Base-by-base conservation (phyloP, 2,329 filamentous ascomycete species). In the Cladosporium sphaerospermum region DNA sequence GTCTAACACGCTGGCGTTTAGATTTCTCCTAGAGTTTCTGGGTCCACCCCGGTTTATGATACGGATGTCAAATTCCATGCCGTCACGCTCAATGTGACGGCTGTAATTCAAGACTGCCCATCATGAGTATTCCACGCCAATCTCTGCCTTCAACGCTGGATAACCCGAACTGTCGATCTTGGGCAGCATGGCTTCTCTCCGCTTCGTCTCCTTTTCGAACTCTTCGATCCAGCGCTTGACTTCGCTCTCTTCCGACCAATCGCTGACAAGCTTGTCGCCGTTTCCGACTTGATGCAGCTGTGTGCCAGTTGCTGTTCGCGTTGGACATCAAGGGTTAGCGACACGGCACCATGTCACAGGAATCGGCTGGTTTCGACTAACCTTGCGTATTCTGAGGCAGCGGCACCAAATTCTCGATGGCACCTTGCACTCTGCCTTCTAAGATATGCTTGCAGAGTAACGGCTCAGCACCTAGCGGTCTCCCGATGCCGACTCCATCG, bases 231-330 rank as follows among this genome's bases (percentile, higher is more conserved):
- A 67, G 28, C 63, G 53, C 54, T 61, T 49, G n/a, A 67, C 63
- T 48, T 67, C 65, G 13, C 42, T 54, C 52, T 64, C 57, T 28
- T 64, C 62, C 45, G 63, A 65, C 59, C 59, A 67, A 53, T 67
- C 65, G 46, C 63, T 66, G 8, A 64, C 56, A 33, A 60, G 16
- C 13, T 53, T 50, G n/a, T 64, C 57, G 6, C 60, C 62, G 4
- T 57, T 54, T 0, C 61, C 65, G 18, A 65, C 57, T 36, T 67
- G 65, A 45, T 66, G 63, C 14, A 67, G 45, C 44, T 66, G 64
- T 40, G 57, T 62, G 2, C 63, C 65, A 8, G 62, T 65, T 5
- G 54, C 60, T 36, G 7, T 28, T 18, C 16, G 16, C 16, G 16
- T 18, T 18, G 16, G 16, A 18, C 16, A 18, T 18, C 16, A 18